Conservation (phyloP, 225 moss, liverwort and hornwort species). For the Physcomitrium patens region DNA sequence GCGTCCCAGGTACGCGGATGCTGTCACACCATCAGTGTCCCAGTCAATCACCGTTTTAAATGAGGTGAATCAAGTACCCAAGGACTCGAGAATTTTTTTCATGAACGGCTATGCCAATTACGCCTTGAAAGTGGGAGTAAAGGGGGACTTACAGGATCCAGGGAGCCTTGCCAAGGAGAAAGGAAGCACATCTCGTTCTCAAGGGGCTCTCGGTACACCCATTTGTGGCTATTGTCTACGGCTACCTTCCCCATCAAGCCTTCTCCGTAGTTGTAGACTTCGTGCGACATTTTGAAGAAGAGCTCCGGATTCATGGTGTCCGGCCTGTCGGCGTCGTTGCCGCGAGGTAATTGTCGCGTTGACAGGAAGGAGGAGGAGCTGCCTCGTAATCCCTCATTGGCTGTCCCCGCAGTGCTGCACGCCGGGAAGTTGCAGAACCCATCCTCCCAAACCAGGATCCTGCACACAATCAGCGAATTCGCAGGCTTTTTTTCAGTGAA, state of each 20-base stretch:
- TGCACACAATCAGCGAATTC: conserved; percentile 24
- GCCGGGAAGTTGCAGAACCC: conserved; percentile 78
- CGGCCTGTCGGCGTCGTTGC: conserved; percentile 32
- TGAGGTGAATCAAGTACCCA: too few relatives aligned
- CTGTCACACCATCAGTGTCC: conserved; percentile 19
- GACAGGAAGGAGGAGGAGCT: conserved; percentile 34
- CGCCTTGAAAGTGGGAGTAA: background rate
- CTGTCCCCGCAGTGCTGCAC: conserved; percentile 36
- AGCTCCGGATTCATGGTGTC: conserved; percentile 69
- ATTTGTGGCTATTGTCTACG: conserved; percentile 77
- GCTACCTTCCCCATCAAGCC: conserved; percentile 90
- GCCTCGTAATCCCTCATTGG: conserved; percentile 26
- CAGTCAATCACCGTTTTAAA: too few relatives aligned
- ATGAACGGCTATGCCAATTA: too few relatives aligned
- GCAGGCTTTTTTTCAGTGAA: background rate
- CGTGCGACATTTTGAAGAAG: conserved; percentile 90
- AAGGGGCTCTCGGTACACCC: conserved; percentile 76
- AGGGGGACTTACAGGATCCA: conserved; percentile 60
- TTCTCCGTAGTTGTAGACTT: conserved; percentile 87
- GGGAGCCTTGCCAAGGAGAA: conserved; percentile 80
- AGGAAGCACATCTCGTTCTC: conserved; percentile 79
- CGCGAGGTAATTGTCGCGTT: conserved; percentile 30
- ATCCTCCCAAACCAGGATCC: conserved; percentile 87
- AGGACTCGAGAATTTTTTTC: too few relatives aligned
- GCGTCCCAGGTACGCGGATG: conserved; percentile 55